Evolutionary conservation across 345 rosid species (phyloP), one percentile per base, ranked within the genome.

Genomic region (Salix brachista): DNA sequence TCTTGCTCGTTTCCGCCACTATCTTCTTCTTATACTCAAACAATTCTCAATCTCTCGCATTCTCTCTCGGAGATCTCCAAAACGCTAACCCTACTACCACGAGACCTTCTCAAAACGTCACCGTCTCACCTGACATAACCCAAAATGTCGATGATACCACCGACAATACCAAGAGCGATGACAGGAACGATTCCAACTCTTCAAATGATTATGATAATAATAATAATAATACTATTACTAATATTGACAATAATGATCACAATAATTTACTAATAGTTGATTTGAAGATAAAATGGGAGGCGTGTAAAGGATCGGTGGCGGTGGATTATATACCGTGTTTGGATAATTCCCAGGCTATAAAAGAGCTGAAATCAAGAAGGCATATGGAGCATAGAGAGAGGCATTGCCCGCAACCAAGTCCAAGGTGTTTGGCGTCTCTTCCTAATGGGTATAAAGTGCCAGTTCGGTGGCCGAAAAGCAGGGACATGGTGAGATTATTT

Each of bases 371-470:
- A 74, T 87, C 96, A 13, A 89, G 92, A 75, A 84, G 85, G 79
- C 99, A 90, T 72, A 91, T 93, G 99, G 97, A 95, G 83, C 96
- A 90, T 79, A 79, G 96, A 9, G 99, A 95, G 82, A 80, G 99
- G 18, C 97, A 95, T 81, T 95, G 99, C 77, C 99, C 97, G 3
- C 77, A 74, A 17, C 93, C 90, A 6, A 80, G 62, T 13, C 93
- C 90, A 8, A 89, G 80, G 61, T 95, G 98, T 76, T 88, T 95
- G 84, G 81, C 84, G 62, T 91, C 92, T n/a, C 84, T 95, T 70
- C 99, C 97, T 12, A 46, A 4, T 3, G 89, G 93, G 26, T 95
- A 93, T 73, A 90, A 88, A 82, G 70, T 62, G 44, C 90, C 97
- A 66, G 85, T 93, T 84, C 89, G 82, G 56, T 91, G 97, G 97